Conservation (phyloP, 257 asterid genomes). For the Ophiorrhiza pumila region DNA sequence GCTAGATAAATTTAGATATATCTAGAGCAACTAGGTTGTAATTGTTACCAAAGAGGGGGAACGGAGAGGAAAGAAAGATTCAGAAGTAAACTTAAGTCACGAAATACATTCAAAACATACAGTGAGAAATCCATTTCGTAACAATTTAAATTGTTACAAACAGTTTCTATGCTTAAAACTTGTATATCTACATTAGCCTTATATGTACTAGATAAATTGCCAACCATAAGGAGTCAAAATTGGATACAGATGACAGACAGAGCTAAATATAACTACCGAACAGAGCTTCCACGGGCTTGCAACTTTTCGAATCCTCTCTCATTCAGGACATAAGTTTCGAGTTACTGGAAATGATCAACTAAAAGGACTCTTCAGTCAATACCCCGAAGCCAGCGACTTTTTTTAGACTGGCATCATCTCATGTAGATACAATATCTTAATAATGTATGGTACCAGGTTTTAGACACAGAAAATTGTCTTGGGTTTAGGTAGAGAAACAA, state of each 20-base stretch:
- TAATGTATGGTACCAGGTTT: not conserved
- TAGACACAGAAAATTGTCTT: not conserved
- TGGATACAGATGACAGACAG: not conserved
- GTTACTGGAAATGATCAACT: not conserved
- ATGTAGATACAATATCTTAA: not conserved
- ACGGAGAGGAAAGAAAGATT: slow-evolving; percentile 1
- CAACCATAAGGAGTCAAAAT: not conserved
- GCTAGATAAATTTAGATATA: not conserved
- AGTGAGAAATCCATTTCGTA: not conserved
- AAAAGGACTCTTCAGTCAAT: not conserved
- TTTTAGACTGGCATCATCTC: not conserved
- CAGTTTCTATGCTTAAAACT: no score
- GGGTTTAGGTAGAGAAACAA: not conserved
- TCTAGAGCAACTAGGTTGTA: not conserved
- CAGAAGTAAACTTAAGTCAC: not conserved
- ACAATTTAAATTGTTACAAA: not conserved
- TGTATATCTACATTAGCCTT: not conserved
- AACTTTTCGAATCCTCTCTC: not conserved
- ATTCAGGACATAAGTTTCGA: not conserved
- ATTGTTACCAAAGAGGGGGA: slow-evolving; percentile 13
- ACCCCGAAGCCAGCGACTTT: not conserved
- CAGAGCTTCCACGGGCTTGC: not conserved
- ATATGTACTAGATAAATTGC: not conserved
- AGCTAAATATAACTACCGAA: not conserved
- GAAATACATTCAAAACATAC: not conserved